These are phyloP conservation scores for Geotrichum carabidarum DNA, from an alignment of 1,139 yeast genomes.

Conservation along the genomic window DNA sequence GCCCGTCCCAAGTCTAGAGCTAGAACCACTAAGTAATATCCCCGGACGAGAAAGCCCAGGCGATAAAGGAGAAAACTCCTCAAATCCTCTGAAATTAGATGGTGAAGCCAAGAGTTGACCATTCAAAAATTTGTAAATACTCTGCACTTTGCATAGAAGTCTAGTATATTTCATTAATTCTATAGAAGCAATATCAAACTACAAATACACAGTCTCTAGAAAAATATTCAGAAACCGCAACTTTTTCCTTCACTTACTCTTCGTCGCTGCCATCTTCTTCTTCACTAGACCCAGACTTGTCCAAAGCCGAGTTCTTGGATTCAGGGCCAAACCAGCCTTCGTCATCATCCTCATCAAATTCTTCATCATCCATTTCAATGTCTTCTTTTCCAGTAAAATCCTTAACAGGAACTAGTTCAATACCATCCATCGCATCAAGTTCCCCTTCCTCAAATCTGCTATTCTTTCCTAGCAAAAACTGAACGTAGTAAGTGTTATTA, in stretches of 20 bases:
- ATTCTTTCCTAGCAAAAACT: slow-evolving; percentile 32
- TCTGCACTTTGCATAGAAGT: not conserved
- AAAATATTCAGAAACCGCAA: not conserved
- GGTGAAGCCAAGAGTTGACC: not conserved
- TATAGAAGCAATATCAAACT: not conserved
- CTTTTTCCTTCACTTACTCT: slow-evolving; percentile 12
- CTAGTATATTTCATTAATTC: not conserved
- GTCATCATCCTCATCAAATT: slow-evolving; percentile 29
- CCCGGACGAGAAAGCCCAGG: not conserved
- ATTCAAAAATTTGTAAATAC: not conserved
- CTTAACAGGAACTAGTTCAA: slow-evolving; percentile 15
- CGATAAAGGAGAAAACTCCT: not conserved
- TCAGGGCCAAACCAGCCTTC: slow-evolving; percentile 46
- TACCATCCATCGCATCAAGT: slow-evolving; percentile 13
- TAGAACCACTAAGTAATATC: not conserved
- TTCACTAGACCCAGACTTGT: slow-evolving; percentile 14
- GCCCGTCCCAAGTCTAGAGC: not conserved
- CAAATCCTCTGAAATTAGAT: not conserved
- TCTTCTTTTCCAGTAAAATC: slow-evolving; percentile 25
- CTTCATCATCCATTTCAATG: slow-evolving; percentile 20
- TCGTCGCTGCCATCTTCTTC: slow-evolving; percentile 27
- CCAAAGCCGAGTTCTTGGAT: slow-evolving; percentile 25
- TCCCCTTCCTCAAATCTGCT: slow-evolving; percentile 12
- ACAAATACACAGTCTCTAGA: not conserved
- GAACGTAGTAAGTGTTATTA: slow-evolving; percentile 53